Evolutionary conservation across 371 early-diverging fungal genomes (phyloP).

Genomic region (Syncephalastrum racemosum): DNA sequence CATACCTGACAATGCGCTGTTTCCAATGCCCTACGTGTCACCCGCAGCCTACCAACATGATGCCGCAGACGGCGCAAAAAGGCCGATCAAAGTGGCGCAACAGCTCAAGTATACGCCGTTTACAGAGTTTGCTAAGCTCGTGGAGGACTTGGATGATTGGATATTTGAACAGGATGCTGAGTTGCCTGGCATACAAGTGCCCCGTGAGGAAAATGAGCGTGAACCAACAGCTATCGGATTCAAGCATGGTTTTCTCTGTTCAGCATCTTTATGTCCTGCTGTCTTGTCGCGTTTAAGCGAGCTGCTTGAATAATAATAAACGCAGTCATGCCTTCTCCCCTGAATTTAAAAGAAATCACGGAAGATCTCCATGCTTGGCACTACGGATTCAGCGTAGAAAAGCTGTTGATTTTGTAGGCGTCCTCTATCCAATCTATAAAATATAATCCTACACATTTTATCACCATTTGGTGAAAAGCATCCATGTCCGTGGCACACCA

Average conservation of each 20-base stretch:
- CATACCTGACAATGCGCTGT: slow-evolving; percentile 17
- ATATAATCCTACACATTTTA: no score
- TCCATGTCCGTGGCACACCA: no score
- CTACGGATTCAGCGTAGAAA: no score
- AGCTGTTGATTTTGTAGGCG: no score
- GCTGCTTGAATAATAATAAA: no score
- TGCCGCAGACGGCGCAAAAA: slow-evolving; percentile 3
- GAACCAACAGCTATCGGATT: slow-evolving; percentile 45
- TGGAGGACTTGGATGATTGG: slow-evolving; percentile 35
- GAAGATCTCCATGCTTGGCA: no score
- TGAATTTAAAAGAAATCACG: no score
- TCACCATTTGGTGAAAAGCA: no score
- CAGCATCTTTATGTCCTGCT: slow-evolving; percentile 33
- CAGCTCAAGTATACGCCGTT: slow-evolving; percentile 37
- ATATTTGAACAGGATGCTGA: slow-evolving; percentile 22
- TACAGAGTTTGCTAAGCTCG: slow-evolving; percentile 27
- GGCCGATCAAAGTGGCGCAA: slow-evolving; percentile 36
- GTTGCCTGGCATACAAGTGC: slow-evolving; percentile 10
- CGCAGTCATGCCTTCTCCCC: no score
- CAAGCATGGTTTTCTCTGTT: slow-evolving; percentile 51
- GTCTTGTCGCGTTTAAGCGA: slow-evolving; percentile 15
- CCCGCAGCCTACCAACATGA: slow-evolving; percentile 1
- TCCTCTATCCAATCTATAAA: no score
- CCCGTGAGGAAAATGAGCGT: slow-evolving; percentile 9
- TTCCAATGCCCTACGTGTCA: slow-evolving; percentile 17